These are phyloP conservation scores for Pyricularia pennisetigena DNA, from an alignment of 2,329 filamentous ascomycete species.

Conservation along the genomic window DNA sequence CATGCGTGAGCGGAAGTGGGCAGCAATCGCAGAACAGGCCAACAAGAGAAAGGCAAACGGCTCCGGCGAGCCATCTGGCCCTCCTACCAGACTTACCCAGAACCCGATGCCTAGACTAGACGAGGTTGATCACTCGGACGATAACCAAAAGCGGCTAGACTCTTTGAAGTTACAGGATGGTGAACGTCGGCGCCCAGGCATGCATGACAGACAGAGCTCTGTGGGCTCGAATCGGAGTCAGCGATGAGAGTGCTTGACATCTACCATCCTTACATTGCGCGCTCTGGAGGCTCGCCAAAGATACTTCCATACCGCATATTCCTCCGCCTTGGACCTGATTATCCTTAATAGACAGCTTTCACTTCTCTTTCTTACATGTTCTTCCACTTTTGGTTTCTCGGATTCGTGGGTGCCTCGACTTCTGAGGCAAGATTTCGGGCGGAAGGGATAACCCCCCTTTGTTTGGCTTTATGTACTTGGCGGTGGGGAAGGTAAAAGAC, in stretches of 20 bases:
- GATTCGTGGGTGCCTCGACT: not conserved
- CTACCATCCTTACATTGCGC: not conserved
- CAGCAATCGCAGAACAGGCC: constrained; percentile 71
- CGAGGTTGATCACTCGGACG: constrained; percentile 72
- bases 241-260: constrained; percentile 13
- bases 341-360: not conserved
- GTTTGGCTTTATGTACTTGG: not conserved
- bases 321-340: not conserved
- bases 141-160: constrained; percentile 79
- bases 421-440: not conserved
- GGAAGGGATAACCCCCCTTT: not conserved
- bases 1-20: constrained; percentile 80
- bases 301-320: not conserved
- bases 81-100: constrained; percentile 26
- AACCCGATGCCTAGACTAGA: constrained; percentile 46
- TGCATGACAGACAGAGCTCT: constrained; percentile 52
- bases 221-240: constrained; percentile 43
- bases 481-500: not conserved
- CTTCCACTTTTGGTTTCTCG: not conserved
- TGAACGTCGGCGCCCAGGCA: constrained; percentile 44
- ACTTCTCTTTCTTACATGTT: not conserved
- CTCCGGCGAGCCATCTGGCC: constrained; percentile 20
- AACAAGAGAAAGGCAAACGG: constrained; percentile 50
- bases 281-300: not conserved
- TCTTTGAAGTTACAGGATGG: constrained; percentile 84